Conservation (phyloP, 176 grass and related monocot species). For the Raddia guianensis region DNA sequence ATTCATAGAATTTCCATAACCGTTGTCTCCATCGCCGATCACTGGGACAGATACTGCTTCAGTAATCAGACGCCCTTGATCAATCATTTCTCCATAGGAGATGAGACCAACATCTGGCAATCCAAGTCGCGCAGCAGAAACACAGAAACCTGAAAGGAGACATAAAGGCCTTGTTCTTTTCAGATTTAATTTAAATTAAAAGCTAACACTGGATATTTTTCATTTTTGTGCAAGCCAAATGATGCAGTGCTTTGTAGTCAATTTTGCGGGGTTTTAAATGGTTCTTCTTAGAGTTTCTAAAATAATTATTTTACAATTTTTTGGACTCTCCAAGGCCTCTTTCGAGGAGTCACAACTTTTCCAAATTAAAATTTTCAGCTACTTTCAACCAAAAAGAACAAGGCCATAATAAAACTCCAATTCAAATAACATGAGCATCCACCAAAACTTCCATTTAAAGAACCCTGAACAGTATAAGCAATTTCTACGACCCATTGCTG, state of each 20-base stretch:
- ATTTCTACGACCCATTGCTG: neutral
- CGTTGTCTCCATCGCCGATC: slow-evolving; percentile 96
- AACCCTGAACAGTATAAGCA: neutral
- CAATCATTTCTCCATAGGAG: slow-evolving; percentile 91
- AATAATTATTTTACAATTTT: no score
- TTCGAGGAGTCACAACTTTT: no score
- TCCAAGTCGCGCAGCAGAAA: slow-evolving; percentile 80
- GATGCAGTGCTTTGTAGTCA: no score
- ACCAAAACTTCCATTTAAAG: neutral
- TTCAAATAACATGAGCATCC: slow-evolving; percentile 13
- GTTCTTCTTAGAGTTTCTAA: no score
- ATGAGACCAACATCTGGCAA: slow-evolving; percentile 92
- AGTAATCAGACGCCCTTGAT: slow-evolving; percentile 80
- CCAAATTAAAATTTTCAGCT: no score
- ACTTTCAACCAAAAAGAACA: no score
- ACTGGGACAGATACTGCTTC: slow-evolving; percentile 84
- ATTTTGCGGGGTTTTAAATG: no score
- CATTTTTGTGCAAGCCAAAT: no score
- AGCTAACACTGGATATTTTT: no score
- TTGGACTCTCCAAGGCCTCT: no score
- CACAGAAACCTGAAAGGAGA: slow-evolving; percentile 69
- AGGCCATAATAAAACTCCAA: slow-evolving; percentile 1
- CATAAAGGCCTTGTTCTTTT: no score
- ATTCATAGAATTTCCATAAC: slow-evolving; percentile 97
- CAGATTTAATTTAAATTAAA: no score